These are phyloP conservation scores for Haplosporangium sp. DNA, from an alignment of 371 early-diverging fungal species.

Conservation along the genomic window DNA sequence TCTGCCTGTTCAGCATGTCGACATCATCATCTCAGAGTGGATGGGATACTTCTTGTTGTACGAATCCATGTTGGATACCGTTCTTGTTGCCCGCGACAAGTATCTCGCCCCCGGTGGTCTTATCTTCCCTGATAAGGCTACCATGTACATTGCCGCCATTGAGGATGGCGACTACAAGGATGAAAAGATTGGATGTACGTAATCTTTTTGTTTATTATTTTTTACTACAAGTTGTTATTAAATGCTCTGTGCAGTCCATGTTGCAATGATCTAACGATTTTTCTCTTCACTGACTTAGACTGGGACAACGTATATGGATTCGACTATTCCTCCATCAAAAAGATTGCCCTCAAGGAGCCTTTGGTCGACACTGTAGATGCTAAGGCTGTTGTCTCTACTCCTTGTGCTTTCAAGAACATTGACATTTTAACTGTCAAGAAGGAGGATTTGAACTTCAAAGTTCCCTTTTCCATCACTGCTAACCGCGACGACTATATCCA, in stretches of 20 bases:
- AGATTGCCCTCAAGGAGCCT: conserved; percentile 89
- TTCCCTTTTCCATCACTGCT: conserved; percentile 82
- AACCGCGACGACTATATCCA: conserved; percentile 87
- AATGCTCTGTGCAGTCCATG: conserved; percentile 3
- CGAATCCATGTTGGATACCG: conserved; percentile 98
- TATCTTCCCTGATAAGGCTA: conserved; percentile 94
- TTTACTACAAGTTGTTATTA: conserved; percentile 44
- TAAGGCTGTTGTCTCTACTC: conserved; percentile 80
- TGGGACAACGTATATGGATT: conserved; percentile 96
- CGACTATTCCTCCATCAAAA: conserved; percentile 90
- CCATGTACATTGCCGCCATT: conserved; percentile 92
- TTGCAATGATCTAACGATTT: neutral
- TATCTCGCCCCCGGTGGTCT: conserved; percentile 86
- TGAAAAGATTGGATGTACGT: conserved; percentile 88
- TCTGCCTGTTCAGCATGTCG: conserved; percentile 91
- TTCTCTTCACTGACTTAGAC: conserved; percentile 58
- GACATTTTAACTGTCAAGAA: conserved; percentile 86
- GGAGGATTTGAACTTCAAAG: conserved; percentile 86
- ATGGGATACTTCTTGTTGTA: conserved; percentile 99
- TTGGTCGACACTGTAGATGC: conserved; percentile 92
- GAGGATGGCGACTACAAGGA: conserved; percentile 96
- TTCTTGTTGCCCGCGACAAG: conserved; percentile 94
- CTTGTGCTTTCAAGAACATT: conserved; percentile 84
- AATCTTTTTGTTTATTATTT: neutral
- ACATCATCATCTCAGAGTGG: conserved; percentile 98